Evolutionary conservation across 108 stramenopile genomes (phyloP).

Genomic region (Stephanodiscus triporus): DNA sequence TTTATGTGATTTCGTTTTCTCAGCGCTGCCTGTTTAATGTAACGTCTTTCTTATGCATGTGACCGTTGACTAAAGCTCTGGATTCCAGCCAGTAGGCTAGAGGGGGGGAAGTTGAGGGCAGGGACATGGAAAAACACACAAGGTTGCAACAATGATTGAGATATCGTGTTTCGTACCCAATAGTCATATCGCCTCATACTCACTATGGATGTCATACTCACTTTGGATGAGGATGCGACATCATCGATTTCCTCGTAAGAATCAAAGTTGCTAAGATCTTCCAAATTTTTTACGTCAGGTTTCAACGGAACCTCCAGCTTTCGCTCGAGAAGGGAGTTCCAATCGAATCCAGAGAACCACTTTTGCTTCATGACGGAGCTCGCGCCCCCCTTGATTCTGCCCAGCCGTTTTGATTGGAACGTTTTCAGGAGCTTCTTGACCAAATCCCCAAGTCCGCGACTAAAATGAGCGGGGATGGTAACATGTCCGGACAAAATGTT

Average conservation of each 20-base stretch:
- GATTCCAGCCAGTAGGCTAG: slow-evolving; percentile 31
- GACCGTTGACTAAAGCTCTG: slow-evolving; percentile 10
- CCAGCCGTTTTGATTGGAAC: slow-evolving; percentile 73
- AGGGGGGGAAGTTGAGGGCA: not conserved
- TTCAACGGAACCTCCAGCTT: slow-evolving; percentile 60
- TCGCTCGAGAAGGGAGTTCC: slow-evolving; percentile 65
- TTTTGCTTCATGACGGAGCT: slow-evolving; percentile 83
- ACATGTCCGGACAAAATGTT: slow-evolving; percentile 58
- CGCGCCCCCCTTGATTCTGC: slow-evolving; percentile 81
- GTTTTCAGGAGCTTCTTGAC: slow-evolving; percentile 79
- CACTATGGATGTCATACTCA: slow-evolving; percentile 19
- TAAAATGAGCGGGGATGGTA: slow-evolving; percentile 58
- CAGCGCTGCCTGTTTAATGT: too few species aligned
- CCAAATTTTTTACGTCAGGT: slow-evolving; percentile 35
- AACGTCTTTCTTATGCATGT: not conserved
- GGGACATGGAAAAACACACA: not conserved
- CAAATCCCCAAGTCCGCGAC: slow-evolving; percentile 63
- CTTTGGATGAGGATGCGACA: not conserved
- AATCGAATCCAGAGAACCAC: slow-evolving; percentile 84
- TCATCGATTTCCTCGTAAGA: slow-evolving; percentile 36
- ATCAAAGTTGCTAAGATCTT: slow-evolving; percentile 56
- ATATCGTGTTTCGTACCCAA: not conserved
- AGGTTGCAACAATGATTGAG: not conserved
- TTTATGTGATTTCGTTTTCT: too few species aligned
- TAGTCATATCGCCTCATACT: not conserved